A percentile compares a stretch with the other conserved stretches of the same genome.
Evolutionary conservation across 176 grass and related monocot genomes (phyloP).

Genomic region (Chrysopogon serrulatus): DNA sequence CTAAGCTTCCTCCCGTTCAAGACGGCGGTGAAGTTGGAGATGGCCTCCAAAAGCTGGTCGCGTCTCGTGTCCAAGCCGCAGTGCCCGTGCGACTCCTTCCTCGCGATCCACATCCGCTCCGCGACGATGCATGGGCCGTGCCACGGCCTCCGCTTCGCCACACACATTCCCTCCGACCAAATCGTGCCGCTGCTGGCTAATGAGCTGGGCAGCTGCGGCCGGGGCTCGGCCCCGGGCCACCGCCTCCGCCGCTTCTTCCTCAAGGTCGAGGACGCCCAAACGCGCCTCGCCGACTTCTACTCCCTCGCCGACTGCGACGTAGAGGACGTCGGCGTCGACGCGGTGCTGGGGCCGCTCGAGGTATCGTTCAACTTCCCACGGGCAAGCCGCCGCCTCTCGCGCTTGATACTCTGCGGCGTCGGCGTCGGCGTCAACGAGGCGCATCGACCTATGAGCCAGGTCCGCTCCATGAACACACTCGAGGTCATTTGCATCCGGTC

Average conservation of each 20-base stretch:
- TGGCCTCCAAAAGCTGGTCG: conserved; percentile 25
- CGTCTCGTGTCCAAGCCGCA: not conserved
- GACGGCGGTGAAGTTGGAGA: conserved; percentile 19
- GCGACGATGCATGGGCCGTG: not conserved
- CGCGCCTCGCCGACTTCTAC: not conserved
- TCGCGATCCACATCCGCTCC: conserved; percentile 4
- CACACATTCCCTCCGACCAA: not conserved
- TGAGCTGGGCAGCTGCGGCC: not conserved
- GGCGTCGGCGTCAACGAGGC: conserved; percentile 1
- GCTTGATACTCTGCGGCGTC: conserved; percentile 22
- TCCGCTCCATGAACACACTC: not conserved
- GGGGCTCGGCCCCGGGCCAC: not conserved
- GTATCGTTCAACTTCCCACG: not conserved
- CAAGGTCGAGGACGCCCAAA: no score
- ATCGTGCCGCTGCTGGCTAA: not conserved
- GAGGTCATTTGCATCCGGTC: conserved; percentile 25
- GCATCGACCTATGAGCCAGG: not conserved
- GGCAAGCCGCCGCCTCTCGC: conserved; percentile 24
- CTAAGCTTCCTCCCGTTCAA: conserved; percentile 45
- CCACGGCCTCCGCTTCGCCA: not conserved
- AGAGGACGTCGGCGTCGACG: conserved; percentile 21
- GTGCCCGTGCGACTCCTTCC: conserved; percentile 4
- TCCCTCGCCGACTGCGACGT: conserved; percentile 26
- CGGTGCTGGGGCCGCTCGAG: not conserved
- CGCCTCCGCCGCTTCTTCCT: conserved; percentile 30